Base-by-base conservation (phyloP, 176 grass and related monocot genomes). In the Oryza australiensis region DNA sequence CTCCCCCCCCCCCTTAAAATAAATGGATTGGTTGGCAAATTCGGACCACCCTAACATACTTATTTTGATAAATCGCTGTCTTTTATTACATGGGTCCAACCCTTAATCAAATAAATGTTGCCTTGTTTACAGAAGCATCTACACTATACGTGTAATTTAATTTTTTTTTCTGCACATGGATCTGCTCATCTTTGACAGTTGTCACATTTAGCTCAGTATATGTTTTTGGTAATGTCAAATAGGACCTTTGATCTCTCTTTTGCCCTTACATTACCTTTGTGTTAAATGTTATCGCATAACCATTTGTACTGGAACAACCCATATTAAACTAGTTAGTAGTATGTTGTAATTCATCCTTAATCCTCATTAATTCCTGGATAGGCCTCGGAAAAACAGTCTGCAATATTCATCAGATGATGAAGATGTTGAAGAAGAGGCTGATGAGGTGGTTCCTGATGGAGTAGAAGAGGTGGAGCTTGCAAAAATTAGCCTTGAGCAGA, bases 381-480 rank as follows among this genome's bases (percentile, higher is more conserved):
- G 96, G 77, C 96, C 96, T 83, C 89, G 96, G 30, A 99, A 93
- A 87, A 95, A 88, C 74, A 99, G 93, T 71, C 93, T 95, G 84
- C 85, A 87, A 22, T 99, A 99, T 86, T 91, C 93, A 72, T 99
- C 91, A 34, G 96, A 99, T 64, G 96, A 99, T 35, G 96, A 99
- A 89, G 96, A 99, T 90, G 60, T 95, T 66, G 96, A 95, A 87
- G 96, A 99, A 87, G 96, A 99, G 83, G 91, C 96, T 76, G 93
- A 99, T 46, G 93, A 99, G 91, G 93, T 99, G 73, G 96, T 99
- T 33, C 96, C 96, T 68, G 96, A 95, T 95, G 96, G 96, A 82
- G 96, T 99, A 35, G 93, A 99, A 90, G 96, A 99, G 87, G 96
- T 99, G 66, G 96, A 99, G 59, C 93, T 99, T 81, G 96, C 96